Base-by-base conservation (phyloP, 1,139 yeast species). In the Sugiyamaella neomexicana region DNA sequence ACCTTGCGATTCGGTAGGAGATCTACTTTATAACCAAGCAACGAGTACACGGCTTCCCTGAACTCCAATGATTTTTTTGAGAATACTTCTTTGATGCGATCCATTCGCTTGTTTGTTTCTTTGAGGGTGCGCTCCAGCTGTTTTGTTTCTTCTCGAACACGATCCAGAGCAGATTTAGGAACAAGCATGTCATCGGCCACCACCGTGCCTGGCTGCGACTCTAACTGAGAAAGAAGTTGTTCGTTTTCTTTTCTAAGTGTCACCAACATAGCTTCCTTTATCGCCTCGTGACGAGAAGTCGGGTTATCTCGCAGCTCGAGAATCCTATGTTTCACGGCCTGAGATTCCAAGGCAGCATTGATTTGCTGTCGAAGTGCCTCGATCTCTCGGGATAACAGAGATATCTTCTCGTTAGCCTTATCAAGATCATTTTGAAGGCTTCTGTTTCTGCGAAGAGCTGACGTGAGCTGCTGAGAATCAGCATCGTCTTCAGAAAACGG, bases 11-110 rank as follows among this genome's bases (percentile, higher is more conserved):
- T 80, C 6, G 84, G 83, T 51, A 84, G 70, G 58, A 89, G 85
- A 65, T 88, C 96, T 27, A 90, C 74, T 36, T 80, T 79, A 69
- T 82, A 89, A 0, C 97, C 97, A 55, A 89, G 76, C 41, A 86
- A 76, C 10, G 84, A 77, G 49, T 85, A 82, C 0, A 89, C 83
- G 0, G 86, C 81, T 36, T 84, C 82, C 34, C 89, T 74, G 52
- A 88, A 83, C 65, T 88, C 95, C 39, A 78, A 72, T n/a, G 95
- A 84, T 67, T 87, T 86, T 56, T 80, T 79, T n/a, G 82, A 72
- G 65, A 83, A 89, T 12, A 81, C 79, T 59, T 83, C 83, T 61
- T 78, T 80, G 54, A 89, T 75, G 44, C 97, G 73, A 31, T 71
- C 75, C 44, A 78, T 77, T 53, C 83, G 75, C 67, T 89, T 89